Conservation (phyloP, 2,329 filamentous ascomycete genomes). For the Ceratocystis harringtonii region DNA sequence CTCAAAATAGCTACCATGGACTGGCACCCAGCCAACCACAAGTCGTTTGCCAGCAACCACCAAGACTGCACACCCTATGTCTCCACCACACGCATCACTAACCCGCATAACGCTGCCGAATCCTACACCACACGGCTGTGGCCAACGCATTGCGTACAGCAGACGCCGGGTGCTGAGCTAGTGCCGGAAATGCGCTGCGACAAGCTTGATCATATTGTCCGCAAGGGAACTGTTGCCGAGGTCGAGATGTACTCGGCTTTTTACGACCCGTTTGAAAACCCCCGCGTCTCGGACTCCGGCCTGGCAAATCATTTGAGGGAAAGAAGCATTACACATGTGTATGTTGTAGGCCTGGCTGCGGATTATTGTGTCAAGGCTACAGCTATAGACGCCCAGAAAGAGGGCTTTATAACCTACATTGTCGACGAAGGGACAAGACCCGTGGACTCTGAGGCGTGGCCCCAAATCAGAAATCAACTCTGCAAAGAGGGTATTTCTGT, state of each 20-base stretch:
- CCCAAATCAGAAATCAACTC: constrained; percentile 38
- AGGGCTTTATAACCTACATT: constrained; percentile 64
- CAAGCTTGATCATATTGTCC: constrained; percentile 49
- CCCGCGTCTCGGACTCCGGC: constrained; percentile 45
- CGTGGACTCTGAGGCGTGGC: constrained; percentile 50
- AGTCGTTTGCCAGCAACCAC: constrained; percentile 83
- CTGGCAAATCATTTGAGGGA: constrained; percentile 43
- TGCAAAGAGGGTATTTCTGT: constrained; percentile 44
- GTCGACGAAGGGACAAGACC: constrained; percentile 64
- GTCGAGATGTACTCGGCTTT: constrained; percentile 96
- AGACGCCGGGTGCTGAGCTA: constrained; percentile 55
- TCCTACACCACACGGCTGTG: constrained; percentile 58
- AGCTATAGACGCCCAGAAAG: constrained; percentile 58
- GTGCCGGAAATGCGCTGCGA: constrained; percentile 51
- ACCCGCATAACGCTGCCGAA: constrained; percentile 49
- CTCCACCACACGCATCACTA: constrained; percentile 47
- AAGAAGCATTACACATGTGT: constrained; percentile 54
- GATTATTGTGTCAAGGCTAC: constrained; percentile 83
- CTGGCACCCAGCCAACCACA: constrained; percentile 68
- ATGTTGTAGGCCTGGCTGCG: constrained; percentile 68
- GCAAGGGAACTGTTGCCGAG: constrained; percentile 59
- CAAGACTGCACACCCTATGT: constrained; percentile 47
- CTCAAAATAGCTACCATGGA: constrained; percentile 79
- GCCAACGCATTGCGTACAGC: constrained; percentile 79
- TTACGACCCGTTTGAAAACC: constrained; percentile 57